Base-by-base conservation (phyloP, 192 early-diverging fungal genomes). In the Paraglomus brasilianum region DNA sequence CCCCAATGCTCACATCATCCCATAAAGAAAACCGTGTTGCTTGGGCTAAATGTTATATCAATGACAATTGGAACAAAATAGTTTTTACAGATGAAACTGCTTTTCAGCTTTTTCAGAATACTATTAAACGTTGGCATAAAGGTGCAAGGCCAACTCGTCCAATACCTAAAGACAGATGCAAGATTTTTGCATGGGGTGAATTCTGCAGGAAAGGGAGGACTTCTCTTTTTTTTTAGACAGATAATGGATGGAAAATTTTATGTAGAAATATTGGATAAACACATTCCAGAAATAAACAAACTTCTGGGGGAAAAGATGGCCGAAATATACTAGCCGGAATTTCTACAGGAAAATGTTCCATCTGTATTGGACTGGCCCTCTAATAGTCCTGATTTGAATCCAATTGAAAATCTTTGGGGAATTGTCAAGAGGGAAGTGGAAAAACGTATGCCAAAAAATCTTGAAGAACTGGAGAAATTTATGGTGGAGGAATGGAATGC, bases 201-300 rank as follows among this genome's bases (percentile, higher is more conserved):
- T 64, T 64, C 49, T 48, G 45, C 30, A 38, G 24, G 8, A 43
- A 11, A 60, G 41, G 58, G 0, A 60, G 45, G 45, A 43, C 58
- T 5, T 43, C 45, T 60, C n/a, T 60, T 60, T 60, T 60, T 39
- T 6, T 60, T 60, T 60, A 43, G 8, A 43, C 9, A 43, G 38
- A 64, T 64, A 22, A 64, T 64, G 2, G n/a, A 64, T 22, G 62
- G 45, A n/a, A 10, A 64, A 48, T 64, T 64, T 64, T 64, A 22
- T 64, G 62, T 64, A 0, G 46, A 64, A 43, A 64, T 46, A 30
- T 10, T 36, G 24, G 1, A 24, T 17, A 43, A 61, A 43, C 59
- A 61, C 19, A 41, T 61, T 61, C 59, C 59, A 43, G 59, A 61
- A n/a, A 24, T 61, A 5, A 61, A 43, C 3, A 3, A 61, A 24